These are phyloP conservation scores for Ustilago bromivora DNA, from an alignment of 1,284 basidiomycete species.

Conservation along the genomic window DNA sequence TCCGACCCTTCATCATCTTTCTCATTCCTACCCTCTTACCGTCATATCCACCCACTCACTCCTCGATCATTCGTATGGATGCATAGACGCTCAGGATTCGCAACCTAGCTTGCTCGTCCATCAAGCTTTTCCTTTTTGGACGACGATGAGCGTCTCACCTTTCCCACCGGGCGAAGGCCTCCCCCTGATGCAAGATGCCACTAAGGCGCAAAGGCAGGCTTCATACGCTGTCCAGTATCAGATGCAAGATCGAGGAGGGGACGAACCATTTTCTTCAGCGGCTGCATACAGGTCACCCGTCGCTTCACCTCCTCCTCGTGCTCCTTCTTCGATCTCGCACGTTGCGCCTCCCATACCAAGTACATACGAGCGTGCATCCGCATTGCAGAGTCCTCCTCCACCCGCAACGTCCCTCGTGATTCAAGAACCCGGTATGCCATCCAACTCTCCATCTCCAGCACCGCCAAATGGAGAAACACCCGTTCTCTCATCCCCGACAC, in stretches of 20 bases:
- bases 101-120: not conserved
- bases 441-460: constrained; percentile 8
- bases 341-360: not conserved
- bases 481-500: not conserved
- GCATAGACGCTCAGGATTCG: constrained; percentile 4
- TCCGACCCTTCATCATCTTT: constrained; percentile 5
- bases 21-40: not conserved
- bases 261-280: constrained; percentile 39
- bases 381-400: constrained; percentile 15
- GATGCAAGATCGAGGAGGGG: not conserved
- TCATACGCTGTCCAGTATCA: not conserved
- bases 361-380: constrained; percentile 18
- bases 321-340: not conserved
- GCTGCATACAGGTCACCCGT: constrained; percentile 34
- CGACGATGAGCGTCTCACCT: constrained; percentile 40
- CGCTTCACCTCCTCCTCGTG: constrained; percentile 21
- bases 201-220: not conserved
- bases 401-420: constrained; percentile 32
- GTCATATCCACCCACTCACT: not conserved
- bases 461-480: constrained; percentile 10
- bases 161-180: constrained; percentile 19
- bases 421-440: constrained; percentile 15
- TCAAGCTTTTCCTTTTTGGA: not conserved
- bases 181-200: not conserved
- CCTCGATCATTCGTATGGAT: constrained; percentile 8